Evolutionary conservation across 148 eudicot species (phyloP).

Genomic region (Chenopodium quinoa): DNA sequence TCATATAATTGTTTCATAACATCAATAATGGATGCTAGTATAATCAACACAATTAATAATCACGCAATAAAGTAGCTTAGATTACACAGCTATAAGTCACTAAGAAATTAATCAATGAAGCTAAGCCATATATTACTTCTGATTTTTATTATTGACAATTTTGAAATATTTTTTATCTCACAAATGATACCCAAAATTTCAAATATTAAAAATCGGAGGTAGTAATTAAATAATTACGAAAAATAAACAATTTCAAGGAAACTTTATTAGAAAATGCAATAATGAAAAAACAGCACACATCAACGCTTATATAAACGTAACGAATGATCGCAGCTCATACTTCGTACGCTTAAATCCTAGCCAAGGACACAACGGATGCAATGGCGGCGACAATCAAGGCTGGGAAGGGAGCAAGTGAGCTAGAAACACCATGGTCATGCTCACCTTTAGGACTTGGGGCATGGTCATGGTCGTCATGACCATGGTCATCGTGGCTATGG

Average conservation of each 20-base stretch:
- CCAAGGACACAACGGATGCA: slow-evolving; percentile 5
- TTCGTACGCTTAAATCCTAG: slow-evolving; percentile 5
- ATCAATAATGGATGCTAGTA: too few relatives aligned
- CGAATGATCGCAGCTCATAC: background rate
- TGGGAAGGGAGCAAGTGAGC: slow-evolving; percentile 1
- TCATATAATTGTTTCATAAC: too few relatives aligned
- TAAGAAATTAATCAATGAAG: background rate
- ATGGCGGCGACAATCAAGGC: slow-evolving; percentile 6
- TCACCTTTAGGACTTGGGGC: background rate
- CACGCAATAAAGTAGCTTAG: too few relatives aligned
- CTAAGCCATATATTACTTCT: background rate
- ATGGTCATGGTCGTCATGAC: background rate
- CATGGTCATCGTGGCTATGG: background rate
- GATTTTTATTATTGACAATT: too few relatives aligned
- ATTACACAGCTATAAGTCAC: background rate
- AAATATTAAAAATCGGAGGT: too few relatives aligned
- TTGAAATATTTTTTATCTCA: too few relatives aligned
- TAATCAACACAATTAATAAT: too few relatives aligned
- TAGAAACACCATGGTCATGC: slow-evolving; percentile 4
- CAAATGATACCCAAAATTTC: too few relatives aligned
- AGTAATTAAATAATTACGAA: background rate
- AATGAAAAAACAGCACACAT: background rate
- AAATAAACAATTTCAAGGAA: background rate
- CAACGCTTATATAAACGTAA: background rate
- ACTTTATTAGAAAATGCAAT: background rate